These are phyloP conservation scores for Rhexocercosporidium sp. DNA, from an alignment of 2,329 filamentous ascomycete species.

Conservation along the genomic window DNA sequence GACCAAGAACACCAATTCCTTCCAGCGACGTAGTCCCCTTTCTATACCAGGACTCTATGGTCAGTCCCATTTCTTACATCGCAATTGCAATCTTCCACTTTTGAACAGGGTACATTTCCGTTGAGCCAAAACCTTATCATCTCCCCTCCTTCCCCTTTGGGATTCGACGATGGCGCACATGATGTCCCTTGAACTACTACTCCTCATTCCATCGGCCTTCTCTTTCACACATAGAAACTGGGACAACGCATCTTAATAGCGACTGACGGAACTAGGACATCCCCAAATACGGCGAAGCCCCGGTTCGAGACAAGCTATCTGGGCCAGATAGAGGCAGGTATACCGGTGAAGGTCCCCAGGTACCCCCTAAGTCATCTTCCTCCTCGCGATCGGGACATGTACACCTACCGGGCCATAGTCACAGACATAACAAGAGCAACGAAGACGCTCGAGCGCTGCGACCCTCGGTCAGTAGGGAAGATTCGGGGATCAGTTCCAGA, in stretches of 20 bases:
- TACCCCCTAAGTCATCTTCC: slow-evolving; percentile 65
- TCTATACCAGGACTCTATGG: slow-evolving; percentile 85
- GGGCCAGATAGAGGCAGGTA: slow-evolving; percentile 74
- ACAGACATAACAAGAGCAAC: slow-evolving; percentile 73
- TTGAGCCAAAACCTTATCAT: slow-evolving; percentile 1
- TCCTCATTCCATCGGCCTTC: too few species aligned
- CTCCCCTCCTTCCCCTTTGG: slow-evolving; percentile 9
- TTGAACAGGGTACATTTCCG: neutral
- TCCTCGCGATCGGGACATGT: slow-evolving; percentile 65
- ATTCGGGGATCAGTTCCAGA: slow-evolving; percentile 60
- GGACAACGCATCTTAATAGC: neutral
- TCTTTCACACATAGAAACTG: too few species aligned
- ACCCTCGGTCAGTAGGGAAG: slow-evolving; percentile 78
- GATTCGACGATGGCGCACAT: neutral
- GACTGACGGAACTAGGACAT: slow-evolving; percentile 66
- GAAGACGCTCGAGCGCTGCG: slow-evolving; percentile 70
- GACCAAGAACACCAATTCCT: slow-evolving; percentile 83
- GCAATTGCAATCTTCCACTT: neutral
- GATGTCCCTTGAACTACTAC: too few species aligned
- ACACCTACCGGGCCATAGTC: slow-evolving; percentile 67
- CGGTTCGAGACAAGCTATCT: slow-evolving; percentile 71
- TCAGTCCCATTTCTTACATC: slow-evolving; percentile 50
- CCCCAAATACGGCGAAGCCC: slow-evolving; percentile 76
- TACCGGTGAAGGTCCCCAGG: slow-evolving; percentile 52
- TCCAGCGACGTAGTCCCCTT: slow-evolving; percentile 97